Percentiles rank a stretch among this genome's conserved stretches.
Conservation (phyloP, 495 filamentous ascomycete species). For the Aspergillus indologenus region DNA sequence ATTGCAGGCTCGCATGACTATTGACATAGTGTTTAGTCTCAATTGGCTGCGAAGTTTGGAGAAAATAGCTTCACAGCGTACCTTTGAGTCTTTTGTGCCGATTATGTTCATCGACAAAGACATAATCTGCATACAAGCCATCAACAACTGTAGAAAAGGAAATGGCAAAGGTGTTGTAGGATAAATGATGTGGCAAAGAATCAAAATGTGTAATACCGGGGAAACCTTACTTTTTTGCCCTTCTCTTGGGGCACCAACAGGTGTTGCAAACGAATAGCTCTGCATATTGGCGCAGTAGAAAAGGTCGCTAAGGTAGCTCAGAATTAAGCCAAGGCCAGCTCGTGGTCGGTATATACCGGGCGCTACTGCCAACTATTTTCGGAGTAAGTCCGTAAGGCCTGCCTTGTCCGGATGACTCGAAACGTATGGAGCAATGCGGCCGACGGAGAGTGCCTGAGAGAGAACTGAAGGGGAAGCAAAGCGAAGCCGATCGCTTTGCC, state of each 20-base stretch:
- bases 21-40: conserved; percentile 3
- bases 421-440: neutral
- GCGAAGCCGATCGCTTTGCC: neutral
- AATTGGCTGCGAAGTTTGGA: neutral
- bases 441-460: neutral
- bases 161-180: neutral
- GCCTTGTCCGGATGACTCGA: conserved; percentile 13
- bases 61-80: conserved; percentile 37
- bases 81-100: conserved; percentile 96
- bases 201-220: neutral
- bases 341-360: neutral
- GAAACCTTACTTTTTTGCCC: conserved; percentile 44
- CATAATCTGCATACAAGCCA: conserved; percentile 68
- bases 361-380: neutral
- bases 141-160: conserved; percentile 7
- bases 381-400: conserved; percentile 12
- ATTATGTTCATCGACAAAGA: conserved; percentile 99
- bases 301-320: neutral
- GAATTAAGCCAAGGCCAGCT: neutral
- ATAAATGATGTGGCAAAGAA: no score
- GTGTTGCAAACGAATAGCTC: conserved; percentile 47
- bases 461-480: neutral
- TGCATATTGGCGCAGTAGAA: conserved; percentile 31
- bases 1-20: conserved; percentile 98
- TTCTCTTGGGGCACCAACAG: conserved; percentile 42